Evolutionary conservation across 2,329 filamentous ascomycete species (phyloP), one percentile per base, ranked within the genome.

Genomic region (Fusarium pilosicola): DNA sequence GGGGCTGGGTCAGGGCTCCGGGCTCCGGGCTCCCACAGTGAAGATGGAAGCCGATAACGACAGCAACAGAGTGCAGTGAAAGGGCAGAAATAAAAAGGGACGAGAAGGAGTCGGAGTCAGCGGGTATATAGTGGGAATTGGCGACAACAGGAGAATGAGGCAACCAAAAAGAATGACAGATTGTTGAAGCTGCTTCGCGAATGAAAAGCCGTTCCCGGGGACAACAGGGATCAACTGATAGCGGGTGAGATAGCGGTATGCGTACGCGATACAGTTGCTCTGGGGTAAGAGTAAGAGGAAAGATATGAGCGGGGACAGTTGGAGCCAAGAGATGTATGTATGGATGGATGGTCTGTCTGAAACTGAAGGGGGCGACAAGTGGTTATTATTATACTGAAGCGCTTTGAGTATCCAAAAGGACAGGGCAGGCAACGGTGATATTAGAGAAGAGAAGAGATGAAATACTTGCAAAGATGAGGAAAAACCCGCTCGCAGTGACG

Each of bases 211-310:
- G 42, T 38, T 22, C 42, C 32, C 11, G 24, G 42, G 59, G 59
- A 65, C 71, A 64, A 62, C 73, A 76, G 70, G 67, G 74, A 45
- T 74, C 67, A 48, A 66, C 62, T 77, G 76, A 78, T 78, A 78
- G 76, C 70, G 73, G 76, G 60, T 72, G 67, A 74, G 76, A 78
- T 78, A 78, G 76, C 76, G 76, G 71, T 77, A 77, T 76, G 76
- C 68, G 26, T 48, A 48, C 73, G 76, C 66, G 67, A 77, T 67
- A 73, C 74, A 69, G 73, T 68, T 69, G 74, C 69, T 78, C 74
- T 74, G 76, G 76, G 74, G 76, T 70, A 76, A 76, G 71, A 74
- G 66, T 36, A 70, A 77, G 67, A 72, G 70, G 24, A 66, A 69
- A 79, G 75, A 76, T 79, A 77, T 68, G 75, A 68, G 71, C 57